phyloP scores from a whole-genome alignment of 2,329 filamentous ascomycete genomes.

The Fusarium citri region DNA sequence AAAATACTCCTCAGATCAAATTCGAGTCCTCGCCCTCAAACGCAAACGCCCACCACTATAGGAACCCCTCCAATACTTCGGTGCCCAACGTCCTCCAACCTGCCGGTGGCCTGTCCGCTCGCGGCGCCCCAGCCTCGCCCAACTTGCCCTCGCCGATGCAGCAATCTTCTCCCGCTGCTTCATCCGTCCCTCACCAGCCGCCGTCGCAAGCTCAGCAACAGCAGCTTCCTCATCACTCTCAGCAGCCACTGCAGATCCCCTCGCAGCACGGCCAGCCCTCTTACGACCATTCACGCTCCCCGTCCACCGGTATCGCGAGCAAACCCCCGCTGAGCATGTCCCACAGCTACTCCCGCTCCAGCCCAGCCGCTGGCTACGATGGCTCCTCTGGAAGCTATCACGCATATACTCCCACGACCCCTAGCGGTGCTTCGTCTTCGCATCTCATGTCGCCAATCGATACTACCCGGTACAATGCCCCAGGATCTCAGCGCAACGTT shows the following conservation, averaged over 20 bases:
- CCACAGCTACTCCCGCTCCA: slow-evolving; percentile 86
- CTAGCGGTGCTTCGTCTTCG: slow-evolving; percentile 65
- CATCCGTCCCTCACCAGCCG: slow-evolving; percentile 49
- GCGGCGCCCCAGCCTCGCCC: slow-evolving; percentile 54
- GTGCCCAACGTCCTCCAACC: slow-evolving; percentile 71
- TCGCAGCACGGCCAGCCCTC: slow-evolving; percentile 70
- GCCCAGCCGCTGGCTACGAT: slow-evolving; percentile 74
- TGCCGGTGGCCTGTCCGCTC: slow-evolving; percentile 57
- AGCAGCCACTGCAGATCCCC: slow-evolving; percentile 48
- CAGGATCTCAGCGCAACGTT: slow-evolving; percentile 69
- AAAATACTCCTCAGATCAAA: slow-evolving; percentile 65
- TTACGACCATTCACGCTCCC: slow-evolving; percentile 49
- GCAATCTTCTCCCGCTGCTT: slow-evolving; percentile 50
- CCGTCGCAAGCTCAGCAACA: slow-evolving; percentile 50
- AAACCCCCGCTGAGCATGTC: slow-evolving; percentile 74
- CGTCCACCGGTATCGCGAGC: slow-evolving; percentile 61
- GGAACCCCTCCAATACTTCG: slow-evolving; percentile 54
- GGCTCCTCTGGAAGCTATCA: slow-evolving; percentile 60
- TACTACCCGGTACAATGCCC: slow-evolving; percentile 64
- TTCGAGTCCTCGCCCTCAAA: slow-evolving; percentile 59
- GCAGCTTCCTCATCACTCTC: slow-evolving; percentile 50
- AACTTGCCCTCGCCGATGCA: slow-evolving; percentile 60
- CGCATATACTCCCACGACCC: slow-evolving; percentile 72
- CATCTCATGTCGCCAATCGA: slow-evolving; percentile 74
- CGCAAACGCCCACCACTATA: slow-evolving; percentile 56